Evolutionary conservation across 2,329 filamentous ascomycete genomes (phyloP), one percentile per base, ranked within the genome.

Genomic region (Pseudocercospora vitis): DNA sequence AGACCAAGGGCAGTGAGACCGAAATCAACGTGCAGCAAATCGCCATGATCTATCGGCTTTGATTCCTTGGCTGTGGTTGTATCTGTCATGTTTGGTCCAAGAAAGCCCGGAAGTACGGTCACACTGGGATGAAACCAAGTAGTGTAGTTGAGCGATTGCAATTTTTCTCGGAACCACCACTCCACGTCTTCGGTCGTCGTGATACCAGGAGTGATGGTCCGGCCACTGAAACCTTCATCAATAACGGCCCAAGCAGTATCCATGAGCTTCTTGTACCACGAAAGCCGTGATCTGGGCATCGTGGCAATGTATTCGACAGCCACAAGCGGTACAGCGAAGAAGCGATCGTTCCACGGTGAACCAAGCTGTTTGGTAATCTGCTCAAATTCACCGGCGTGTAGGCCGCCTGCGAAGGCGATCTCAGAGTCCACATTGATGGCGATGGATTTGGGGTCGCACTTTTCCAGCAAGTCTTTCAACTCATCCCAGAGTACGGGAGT

Each of bases 101-200:
- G 21, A 9, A 40, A 46, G n/a, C 44, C 33, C 1, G 51, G 39
- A 3, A 62, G 40, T 1, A 62, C 48, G 9, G 53, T 59, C 2
- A 62, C 58, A 6, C 46, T 50, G 4, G 58, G 60, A 8, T 60
- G 60, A 16, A 60, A 62, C 60, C 60, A 60, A 3, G 58, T 62
- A 2, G 53, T 55, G 26, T 62, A 60, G 16, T 62, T 62, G 24
- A 60, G 19, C 2, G 46, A 49, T 31, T 57, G 60, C 3, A 62
- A 14, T 44, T 59, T 58, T 9, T 62, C 60, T 23, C 60, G 33
- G 11, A 62, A 53, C 55, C 58, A 60, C 60, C 58, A 62, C 32
- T 62, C 58, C 1, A 62, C 55, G 26, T 62, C 58, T 24, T 50
- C 53, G 0, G 60, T 60, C 3, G 53, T 59, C 1, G 60, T 60